Base-by-base conservation (phyloP, 306 rosid genomes). In the Leucaena leucocephala region DNA sequence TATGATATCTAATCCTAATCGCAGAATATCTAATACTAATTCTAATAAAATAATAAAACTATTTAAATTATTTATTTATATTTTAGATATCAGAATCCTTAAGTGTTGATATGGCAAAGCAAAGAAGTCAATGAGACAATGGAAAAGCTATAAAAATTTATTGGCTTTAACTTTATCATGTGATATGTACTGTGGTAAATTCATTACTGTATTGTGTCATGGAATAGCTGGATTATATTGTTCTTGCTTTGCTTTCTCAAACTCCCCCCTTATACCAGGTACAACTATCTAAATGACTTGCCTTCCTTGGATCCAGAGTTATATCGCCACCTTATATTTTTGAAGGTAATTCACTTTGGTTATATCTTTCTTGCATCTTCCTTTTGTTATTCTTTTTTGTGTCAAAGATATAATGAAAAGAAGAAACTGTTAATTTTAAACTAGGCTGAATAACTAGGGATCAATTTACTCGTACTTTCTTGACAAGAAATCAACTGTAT, bases 291-390 rank as follows among this genome's bases (percentile, higher is more conserved):
- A 72, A 95, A 95, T 83, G 98, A 95, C 79, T 87, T 95, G 88
- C 99, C 99, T 70, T 95, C 99, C 67, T 78, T 95, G 86, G 99
- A 95, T 80, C 97, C 94, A 39, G 99, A 95, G 76, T 86, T 95
- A 82, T 95, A 95, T 71, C 98, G 97, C 22, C 99, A 95, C 85
- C 99, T 95, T 83, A 93, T 95, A 72, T 95, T 95, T 88, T 85
- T 95, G 46, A 95, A 95, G 99, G 99, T 91, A 82, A 68, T 34
- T 40, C 3, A n/a, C 76, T n/a, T 65, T 80, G 70, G 61, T 54
- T 67, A 70, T 71, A 55, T 69, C 55, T 82, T 17, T 75, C 78
- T 70, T 17, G 55, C 64, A 68, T 80, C 75, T 68, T 58, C 76
- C 71, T 75, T 70, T 19, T 43, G 27, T 38, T 22, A 13, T 8